A percentile compares a stretch with the other conserved stretches of the same genome.
These are phyloP conservation scores for Globisporangium acanthophoron DNA, from an alignment of 352 stramenopile genomes.

Conservation along the genomic window DNA sequence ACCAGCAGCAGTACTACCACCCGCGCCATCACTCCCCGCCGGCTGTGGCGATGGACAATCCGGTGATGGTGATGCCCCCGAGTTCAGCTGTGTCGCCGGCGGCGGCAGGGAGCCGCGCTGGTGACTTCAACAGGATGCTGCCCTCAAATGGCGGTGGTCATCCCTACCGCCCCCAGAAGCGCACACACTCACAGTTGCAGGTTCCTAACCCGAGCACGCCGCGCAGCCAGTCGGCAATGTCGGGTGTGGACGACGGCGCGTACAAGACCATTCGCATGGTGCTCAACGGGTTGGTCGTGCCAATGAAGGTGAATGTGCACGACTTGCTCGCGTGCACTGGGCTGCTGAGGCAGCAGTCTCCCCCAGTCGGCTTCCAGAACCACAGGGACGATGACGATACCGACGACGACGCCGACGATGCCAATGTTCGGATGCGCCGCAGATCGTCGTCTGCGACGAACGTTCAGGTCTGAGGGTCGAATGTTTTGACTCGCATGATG, in stretches of 20 bases:
- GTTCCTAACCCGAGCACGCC: background rate
- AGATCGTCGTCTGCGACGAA: background rate
- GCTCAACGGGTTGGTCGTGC: conserved; percentile 59
- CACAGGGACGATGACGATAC: background rate
- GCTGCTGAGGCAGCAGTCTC: conserved; percentile 9
- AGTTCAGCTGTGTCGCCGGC: background rate
- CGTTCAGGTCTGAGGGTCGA: background rate
- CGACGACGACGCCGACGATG: conserved; percentile 10
- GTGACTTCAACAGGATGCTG: background rate
- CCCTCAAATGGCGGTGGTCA: background rate
- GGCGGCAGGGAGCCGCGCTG: background rate
- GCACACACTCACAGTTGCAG: conserved; percentile 3
- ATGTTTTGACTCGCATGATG: too few species aligned
- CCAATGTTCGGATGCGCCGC: background rate
- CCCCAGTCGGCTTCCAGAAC: background rate
- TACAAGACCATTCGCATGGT: conserved; percentile 73
- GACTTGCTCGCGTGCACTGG: conserved; percentile 49
- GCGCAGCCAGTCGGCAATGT: background rate
- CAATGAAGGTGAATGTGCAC: conserved; percentile 64
- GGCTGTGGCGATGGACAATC: background rate
- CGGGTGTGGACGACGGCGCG: conserved; percentile 13
- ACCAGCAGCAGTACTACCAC: background rate
- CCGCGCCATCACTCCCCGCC: background rate
- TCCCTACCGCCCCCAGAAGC: background rate
- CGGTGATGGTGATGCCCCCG: background rate